phyloP scores from a whole-genome alignment of 371 early-diverging fungal species.

The Lichtheimia ornata region DNA sequence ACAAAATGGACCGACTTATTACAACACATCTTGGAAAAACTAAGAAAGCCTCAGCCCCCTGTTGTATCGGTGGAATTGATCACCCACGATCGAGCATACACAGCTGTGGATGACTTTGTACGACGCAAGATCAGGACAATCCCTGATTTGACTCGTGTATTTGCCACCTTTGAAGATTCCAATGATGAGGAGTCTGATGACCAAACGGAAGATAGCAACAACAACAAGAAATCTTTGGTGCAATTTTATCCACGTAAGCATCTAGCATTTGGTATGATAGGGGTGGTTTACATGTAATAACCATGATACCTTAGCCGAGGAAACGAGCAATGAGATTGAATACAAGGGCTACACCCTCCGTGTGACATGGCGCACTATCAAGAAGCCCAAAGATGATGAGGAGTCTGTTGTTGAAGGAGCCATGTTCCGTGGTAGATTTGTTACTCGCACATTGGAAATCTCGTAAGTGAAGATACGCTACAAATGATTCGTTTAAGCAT shows the following conservation, averaged over 20 bases:
- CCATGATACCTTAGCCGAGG: conserved; percentile 7
- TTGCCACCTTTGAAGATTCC: conserved; percentile 20
- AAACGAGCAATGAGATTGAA: conserved; percentile 17
- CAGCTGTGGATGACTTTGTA: conserved; percentile 21
- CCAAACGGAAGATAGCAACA: conserved; percentile 1
- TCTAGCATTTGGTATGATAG: not conserved
- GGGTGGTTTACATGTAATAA: not conserved
- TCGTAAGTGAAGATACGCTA: conserved; percentile 16
- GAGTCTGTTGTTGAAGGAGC: not conserved
- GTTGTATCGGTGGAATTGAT: conserved; percentile 15
- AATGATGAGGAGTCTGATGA: conserved; percentile 2
- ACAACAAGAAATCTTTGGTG: conserved; percentile 14
- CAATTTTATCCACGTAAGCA: conserved; percentile 33
- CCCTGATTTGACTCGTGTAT: conserved; percentile 10
- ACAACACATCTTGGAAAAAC: conserved; percentile 8
- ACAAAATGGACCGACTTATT: conserved; percentile 29
- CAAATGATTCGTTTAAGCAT: not conserved
- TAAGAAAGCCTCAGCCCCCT: not conserved
- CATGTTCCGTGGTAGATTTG: conserved; percentile 11
- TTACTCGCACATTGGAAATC: conserved; percentile 11
- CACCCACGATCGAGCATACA: conserved; percentile 20
- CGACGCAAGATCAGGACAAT: conserved; percentile 19
- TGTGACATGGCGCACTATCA: conserved; percentile 8
- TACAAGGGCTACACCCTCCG: conserved; percentile 28
- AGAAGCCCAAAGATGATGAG: conserved; percentile 10